A percentile compares a stretch with the other conserved stretches of the same genome.
These are phyloP conservation scores for Lasiodiplodia hormozganensis DNA, from an alignment of 2,329 filamentous ascomycete species.

Conservation along the genomic window DNA sequence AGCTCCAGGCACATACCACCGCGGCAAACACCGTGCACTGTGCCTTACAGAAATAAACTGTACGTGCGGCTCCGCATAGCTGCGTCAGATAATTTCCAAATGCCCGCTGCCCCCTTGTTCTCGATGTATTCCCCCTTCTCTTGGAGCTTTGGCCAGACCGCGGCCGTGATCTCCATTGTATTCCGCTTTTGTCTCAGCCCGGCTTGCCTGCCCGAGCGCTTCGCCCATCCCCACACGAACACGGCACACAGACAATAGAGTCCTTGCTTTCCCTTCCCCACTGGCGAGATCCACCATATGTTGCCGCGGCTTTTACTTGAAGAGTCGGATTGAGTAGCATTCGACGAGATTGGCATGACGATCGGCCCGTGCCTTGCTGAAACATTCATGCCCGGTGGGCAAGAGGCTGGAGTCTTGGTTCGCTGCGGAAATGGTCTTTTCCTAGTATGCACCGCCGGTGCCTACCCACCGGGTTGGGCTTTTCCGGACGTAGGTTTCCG, in stretches of 20 bases:
- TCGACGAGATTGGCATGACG: conserved; percentile 16
- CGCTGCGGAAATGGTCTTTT: background rate
- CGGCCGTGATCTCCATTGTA: background rate
- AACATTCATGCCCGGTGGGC: conserved; percentile 3
- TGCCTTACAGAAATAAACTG: background rate
- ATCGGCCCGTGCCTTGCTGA: background rate
- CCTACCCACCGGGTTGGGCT: background rate
- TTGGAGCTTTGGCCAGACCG: background rate
- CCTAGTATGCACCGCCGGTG: background rate
- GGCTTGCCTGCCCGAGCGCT: background rate
- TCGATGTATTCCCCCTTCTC: background rate
- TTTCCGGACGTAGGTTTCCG: background rate
- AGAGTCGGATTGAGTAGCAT: conserved; percentile 13
- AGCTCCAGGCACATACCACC: background rate
- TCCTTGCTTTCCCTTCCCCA: conserved; percentile 2
- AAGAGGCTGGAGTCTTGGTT: background rate
- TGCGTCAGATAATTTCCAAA: conserved; percentile 7
- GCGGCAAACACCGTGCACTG: background rate
- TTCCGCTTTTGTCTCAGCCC: background rate
- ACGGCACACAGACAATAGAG: conserved; percentile 3
- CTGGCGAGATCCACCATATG: background rate
- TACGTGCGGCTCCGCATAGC: conserved; percentile 12
- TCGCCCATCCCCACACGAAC: background rate
- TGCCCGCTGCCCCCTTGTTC: background rate
- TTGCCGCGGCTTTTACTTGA: conserved; percentile 22